Percentiles rank a stretch among this genome's conserved stretches.
These are phyloP conservation scores for Oryza punctata DNA, from an alignment of 176 grass and related monocot species.

Conservation along the genomic window DNA sequence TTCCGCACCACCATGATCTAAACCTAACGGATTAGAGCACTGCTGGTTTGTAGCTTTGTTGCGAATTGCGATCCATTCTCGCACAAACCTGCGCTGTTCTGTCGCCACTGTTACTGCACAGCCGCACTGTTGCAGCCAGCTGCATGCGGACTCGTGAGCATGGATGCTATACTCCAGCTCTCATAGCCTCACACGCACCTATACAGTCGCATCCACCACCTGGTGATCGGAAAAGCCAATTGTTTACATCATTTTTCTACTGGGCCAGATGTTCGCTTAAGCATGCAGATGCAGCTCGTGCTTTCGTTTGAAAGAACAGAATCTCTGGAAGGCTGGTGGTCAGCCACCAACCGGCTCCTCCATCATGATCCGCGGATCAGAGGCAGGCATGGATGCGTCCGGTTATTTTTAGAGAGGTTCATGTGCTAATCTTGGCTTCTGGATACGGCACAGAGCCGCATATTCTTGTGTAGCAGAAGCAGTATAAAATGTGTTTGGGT, in stretches of 20 bases:
- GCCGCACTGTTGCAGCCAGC: constrained; percentile 3
- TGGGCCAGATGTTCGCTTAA: constrained; percentile 27
- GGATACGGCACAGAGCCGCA: background rate
- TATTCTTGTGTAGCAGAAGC: background rate
- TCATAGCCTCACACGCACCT: background rate
- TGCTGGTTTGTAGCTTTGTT: background rate
- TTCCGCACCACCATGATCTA: constrained; percentile 10
- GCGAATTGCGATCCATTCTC: constrained; percentile 31
- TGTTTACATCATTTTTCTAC: background rate
- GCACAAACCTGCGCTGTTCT: constrained; percentile 6
- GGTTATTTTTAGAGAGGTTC: background rate
- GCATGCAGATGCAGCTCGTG: background rate
- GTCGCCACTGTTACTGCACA: constrained; percentile 5
- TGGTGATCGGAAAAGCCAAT: constrained; percentile 11
- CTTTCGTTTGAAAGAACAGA: constrained; percentile 6
- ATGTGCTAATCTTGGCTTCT: constrained; percentile 16
- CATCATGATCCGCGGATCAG: constrained; percentile 19
- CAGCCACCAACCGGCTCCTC: constrained; percentile 36
- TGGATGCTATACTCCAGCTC: background rate
- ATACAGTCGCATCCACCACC: constrained; percentile 34
- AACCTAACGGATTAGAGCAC: background rate
- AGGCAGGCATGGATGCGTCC: background rate
- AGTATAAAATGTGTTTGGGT: background rate
- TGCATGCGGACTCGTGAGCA: background rate
- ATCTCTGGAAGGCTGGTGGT: constrained; percentile 11